Conservation (phyloP, 2,329 filamentous ascomycete genomes). For the Apiospora marii region DNA sequence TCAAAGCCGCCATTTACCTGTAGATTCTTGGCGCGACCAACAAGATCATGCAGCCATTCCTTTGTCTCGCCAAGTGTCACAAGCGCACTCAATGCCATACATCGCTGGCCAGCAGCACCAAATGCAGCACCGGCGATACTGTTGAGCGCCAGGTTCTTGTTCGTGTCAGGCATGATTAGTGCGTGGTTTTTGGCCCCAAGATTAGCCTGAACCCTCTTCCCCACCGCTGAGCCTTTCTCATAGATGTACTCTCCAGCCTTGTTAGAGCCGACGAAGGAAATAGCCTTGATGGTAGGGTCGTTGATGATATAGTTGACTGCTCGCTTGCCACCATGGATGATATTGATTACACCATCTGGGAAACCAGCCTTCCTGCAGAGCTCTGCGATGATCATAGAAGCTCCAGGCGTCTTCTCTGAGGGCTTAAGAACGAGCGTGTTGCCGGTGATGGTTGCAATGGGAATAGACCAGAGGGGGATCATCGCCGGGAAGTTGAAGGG, state of each 20-base stretch:
- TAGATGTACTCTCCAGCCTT: slow-evolving; percentile 91
- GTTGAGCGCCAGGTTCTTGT: slow-evolving; percentile 90
- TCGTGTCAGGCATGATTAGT: slow-evolving; percentile 83
- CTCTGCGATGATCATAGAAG: slow-evolving; percentile 85
- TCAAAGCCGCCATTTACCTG: slow-evolving; percentile 85
- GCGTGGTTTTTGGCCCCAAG: slow-evolving; percentile 90
- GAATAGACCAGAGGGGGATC: slow-evolving; percentile 92
- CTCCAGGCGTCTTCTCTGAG: slow-evolving; percentile 84
- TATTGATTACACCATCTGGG: slow-evolving; percentile 81
- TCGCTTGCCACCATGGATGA: slow-evolving; percentile 81
- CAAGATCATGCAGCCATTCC: slow-evolving; percentile 81
- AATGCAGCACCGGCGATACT: slow-evolving; percentile 85
- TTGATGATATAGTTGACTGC: slow-evolving; percentile 89
- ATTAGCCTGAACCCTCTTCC: slow-evolving; percentile 89
- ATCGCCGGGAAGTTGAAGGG: slow-evolving; percentile 93
- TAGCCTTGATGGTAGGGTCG: slow-evolving; percentile 83
- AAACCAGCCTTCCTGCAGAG: slow-evolving; percentile 82
- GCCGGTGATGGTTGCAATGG: slow-evolving; percentile 82
- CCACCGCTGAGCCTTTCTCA: slow-evolving; percentile 78
- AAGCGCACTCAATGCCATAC: slow-evolving; percentile 87
- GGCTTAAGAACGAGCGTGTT: slow-evolving; percentile 89
- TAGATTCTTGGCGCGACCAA: slow-evolving; percentile 75
- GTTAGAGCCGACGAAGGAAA: slow-evolving; percentile 87
- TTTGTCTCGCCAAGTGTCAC: slow-evolving; percentile 87
- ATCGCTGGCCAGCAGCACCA: slow-evolving; percentile 83